These are phyloP conservation scores for Arthrobotrys sinensis DNA, from an alignment of 2,329 filamentous ascomycete species.

Conservation along the genomic window DNA sequence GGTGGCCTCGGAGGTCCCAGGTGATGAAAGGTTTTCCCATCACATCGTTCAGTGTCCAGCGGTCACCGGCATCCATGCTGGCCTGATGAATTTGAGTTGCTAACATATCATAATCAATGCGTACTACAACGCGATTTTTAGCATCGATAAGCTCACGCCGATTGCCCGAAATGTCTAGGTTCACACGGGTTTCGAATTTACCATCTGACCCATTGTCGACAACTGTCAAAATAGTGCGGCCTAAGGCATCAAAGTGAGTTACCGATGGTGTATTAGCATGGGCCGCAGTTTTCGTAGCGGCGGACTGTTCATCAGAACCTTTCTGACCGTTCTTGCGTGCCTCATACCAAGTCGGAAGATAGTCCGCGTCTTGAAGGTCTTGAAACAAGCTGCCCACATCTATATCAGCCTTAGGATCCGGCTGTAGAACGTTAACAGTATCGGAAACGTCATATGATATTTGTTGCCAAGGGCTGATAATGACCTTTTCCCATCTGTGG, in stretches of 20 bases:
- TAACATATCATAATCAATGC: slow-evolving; percentile 9
- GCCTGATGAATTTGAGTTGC: neutral
- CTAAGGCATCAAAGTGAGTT: slow-evolving; percentile 30
- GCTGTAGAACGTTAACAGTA: slow-evolving; percentile 12
- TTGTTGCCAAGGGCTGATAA: slow-evolving; percentile 28
- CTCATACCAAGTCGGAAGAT: slow-evolving; percentile 62
- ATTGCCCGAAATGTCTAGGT: slow-evolving; percentile 15
- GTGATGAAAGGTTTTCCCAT: neutral
- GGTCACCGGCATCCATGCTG: slow-evolving; percentile 20
- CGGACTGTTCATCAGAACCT: slow-evolving; percentile 6
- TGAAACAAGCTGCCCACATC: slow-evolving; percentile 35
- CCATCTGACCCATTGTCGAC: slow-evolving; percentile 12
- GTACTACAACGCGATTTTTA: neutral
- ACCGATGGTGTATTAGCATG: slow-evolving; percentile 40
- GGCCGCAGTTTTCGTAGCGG: slow-evolving; percentile 37
- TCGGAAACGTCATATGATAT: slow-evolving; percentile 19
- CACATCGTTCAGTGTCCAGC: neutral
- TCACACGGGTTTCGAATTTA: neutral
- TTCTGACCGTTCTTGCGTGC: slow-evolving; percentile 23
- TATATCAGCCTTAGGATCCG: slow-evolving; percentile 26
- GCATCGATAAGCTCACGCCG: neutral
- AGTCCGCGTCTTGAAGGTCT: slow-evolving; percentile 13
- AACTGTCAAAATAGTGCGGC: slow-evolving; percentile 6
- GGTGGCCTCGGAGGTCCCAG: neutral
- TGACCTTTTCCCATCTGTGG: slow-evolving; percentile 62